Conservation (phyloP, 495 filamentous ascomycete genomes). For the Cryomyces minteri region DNA sequence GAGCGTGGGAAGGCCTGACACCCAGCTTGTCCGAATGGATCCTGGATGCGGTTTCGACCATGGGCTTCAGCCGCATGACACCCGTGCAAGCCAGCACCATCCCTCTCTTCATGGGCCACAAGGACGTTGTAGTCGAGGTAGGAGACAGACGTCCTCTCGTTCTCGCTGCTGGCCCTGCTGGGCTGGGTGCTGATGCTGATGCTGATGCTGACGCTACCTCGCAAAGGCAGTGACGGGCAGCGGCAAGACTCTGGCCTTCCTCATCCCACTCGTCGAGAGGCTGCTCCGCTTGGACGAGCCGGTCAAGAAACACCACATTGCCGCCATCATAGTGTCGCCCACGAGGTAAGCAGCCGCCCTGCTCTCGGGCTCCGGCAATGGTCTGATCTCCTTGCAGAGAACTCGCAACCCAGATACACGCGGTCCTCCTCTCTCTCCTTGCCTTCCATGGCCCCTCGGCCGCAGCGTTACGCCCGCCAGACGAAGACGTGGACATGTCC, state of each 20-base stretch:
- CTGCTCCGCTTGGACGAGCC: slow-evolving; percentile 58
- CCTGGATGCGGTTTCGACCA: slow-evolving; percentile 60
- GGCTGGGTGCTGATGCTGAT: background rate
- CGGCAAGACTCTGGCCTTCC: slow-evolving; percentile 82
- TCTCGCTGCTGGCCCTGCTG: too few relatives aligned
- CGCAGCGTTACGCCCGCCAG: slow-evolving; percentile 30
- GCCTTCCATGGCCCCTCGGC: slow-evolving; percentile 70
- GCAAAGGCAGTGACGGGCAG: slow-evolving; percentile 71
- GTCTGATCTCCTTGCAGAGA: slow-evolving; percentile 32
- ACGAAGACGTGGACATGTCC: slow-evolving; percentile 21
- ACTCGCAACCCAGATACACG: slow-evolving; percentile 75
- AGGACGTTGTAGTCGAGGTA: slow-evolving; percentile 87
- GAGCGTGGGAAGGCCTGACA: slow-evolving; percentile 36
- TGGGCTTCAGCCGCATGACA: slow-evolving; percentile 79
- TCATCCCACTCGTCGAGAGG: slow-evolving; percentile 77
- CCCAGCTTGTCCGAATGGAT: slow-evolving; percentile 81
- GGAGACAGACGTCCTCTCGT: background rate
- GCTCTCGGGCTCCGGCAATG: background rate
- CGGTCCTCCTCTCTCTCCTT: slow-evolving; percentile 58
- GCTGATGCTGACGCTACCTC: background rate
- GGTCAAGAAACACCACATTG: slow-evolving; percentile 73
- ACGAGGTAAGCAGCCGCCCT: slow-evolving; percentile 34
- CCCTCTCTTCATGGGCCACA: slow-evolving; percentile 79
- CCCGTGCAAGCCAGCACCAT: slow-evolving; percentile 91
- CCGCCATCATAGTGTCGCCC: slow-evolving; percentile 78